A percentile compares a stretch with the other conserved stretches of the same genome.
Evolutionary conservation across 1,284 basidiomycete species (phyloP).

Genomic region (Fomitopsis betulina): DNA sequence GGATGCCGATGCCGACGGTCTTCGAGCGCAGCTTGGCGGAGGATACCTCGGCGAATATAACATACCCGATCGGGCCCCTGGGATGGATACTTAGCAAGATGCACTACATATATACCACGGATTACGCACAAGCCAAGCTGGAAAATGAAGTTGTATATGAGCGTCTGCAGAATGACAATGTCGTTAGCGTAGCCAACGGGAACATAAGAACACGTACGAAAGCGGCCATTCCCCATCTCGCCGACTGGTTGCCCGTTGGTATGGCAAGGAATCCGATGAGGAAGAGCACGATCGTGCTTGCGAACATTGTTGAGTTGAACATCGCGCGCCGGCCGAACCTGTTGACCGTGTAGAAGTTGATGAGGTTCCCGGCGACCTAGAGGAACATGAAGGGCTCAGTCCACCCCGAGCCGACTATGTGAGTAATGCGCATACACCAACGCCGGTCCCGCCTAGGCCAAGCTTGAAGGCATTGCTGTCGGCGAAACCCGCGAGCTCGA

Average conservation of each 20-base stretch:
- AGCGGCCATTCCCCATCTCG: constrained; percentile 7
- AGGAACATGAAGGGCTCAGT: not conserved
- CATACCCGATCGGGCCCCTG: constrained; percentile 11
- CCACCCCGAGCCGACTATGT: not conserved
- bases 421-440: constrained; percentile 1
- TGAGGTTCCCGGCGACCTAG: constrained; percentile 8
- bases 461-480: constrained; percentile 8
- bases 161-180: constrained; percentile 1
- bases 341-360: constrained; percentile 10
- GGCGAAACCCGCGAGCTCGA: constrained; percentile 8
- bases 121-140: constrained; percentile 6
- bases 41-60: constrained; percentile 9
- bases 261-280: constrained; percentile 10
- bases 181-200: not conserved
- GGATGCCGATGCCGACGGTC: constrained; percentile 10
- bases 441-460: constrained; percentile 7
- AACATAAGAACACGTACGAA: not conserved
- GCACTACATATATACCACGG: not conserved
- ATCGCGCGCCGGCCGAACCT: constrained; percentile 6
- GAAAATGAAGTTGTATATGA: constrained; percentile 11
- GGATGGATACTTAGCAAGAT: not conserved
- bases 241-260: constrained; percentile 2
- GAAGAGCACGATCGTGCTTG: constrained; percentile 5
- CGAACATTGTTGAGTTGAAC: constrained; percentile 9
- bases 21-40: constrained; percentile 9